Evolutionary conservation across 441 rosid genomes (phyloP).

Genomic region (Arabidopsis lyrata): DNA sequence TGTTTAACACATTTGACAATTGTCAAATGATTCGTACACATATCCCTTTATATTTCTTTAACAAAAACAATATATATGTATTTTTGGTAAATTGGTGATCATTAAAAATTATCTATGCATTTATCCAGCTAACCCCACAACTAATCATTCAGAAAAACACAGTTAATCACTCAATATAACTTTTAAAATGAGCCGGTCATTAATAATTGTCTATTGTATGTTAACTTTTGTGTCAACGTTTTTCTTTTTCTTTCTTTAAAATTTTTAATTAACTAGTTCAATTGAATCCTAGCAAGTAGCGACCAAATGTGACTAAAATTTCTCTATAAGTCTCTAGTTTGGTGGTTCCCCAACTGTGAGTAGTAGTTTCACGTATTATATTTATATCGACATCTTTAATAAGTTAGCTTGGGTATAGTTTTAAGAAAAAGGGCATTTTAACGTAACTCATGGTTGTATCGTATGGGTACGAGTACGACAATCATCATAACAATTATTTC

Average conservation of each 20-base stretch:
- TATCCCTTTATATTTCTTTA: no score
- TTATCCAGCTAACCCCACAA: constrained; percentile 29
- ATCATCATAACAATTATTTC: background rate
- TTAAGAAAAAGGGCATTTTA: no score
- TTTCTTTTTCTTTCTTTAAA: background rate
- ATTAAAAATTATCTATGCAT: background rate
- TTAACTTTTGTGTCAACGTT: background rate
- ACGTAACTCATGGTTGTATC: constrained; percentile 1
- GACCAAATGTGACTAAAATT: background rate
- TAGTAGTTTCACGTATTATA: background rate
- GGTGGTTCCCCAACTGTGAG: background rate
- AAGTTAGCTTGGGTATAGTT: background rate
- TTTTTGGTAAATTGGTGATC: constrained; percentile 30
- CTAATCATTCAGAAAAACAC: background rate
- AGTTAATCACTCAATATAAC: background rate
- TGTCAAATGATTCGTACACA: constrained; percentile 41
- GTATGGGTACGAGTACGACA: constrained; percentile 8
- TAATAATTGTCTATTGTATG: background rate
- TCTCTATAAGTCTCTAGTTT: background rate
- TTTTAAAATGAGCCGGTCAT: background rate
- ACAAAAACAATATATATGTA: background rate
- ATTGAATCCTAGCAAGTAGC: background rate
- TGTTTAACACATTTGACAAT: constrained; percentile 47
- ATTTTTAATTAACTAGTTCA: background rate
- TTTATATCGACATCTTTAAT: background rate